These are phyloP conservation scores for Leccinum pachyderme DNA, from an alignment of 1,284 basidiomycete species.

Conservation along the genomic window DNA sequence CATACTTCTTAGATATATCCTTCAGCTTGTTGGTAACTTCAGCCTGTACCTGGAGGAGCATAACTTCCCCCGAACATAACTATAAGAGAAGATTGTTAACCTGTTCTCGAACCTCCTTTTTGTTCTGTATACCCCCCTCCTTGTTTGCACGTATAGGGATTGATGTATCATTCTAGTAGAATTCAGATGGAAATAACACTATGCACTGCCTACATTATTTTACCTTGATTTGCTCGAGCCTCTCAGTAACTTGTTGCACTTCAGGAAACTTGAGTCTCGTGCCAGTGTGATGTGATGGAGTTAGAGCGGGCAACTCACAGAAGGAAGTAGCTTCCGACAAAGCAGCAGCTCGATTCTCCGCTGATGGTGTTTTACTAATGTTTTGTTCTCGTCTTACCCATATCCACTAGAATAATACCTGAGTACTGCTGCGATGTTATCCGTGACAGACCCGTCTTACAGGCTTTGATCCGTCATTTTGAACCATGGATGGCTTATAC, in stretches of 20 bases:
- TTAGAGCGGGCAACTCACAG: slow-evolving; percentile 43
- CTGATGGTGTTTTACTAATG: slow-evolving; percentile 17
- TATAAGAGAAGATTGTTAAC: slow-evolving; percentile 9
- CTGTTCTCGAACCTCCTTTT: slow-evolving; percentile 70
- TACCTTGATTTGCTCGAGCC: slow-evolving; percentile 61
- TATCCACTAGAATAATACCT: slow-evolving; percentile 51
- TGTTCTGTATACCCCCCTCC: slow-evolving; percentile 67
- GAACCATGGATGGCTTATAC: slow-evolving; percentile 73
- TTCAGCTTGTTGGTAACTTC: slow-evolving; percentile 57
- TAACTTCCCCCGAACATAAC: background rate
- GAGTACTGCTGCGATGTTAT: background rate
- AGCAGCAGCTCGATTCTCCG: slow-evolving; percentile 34
- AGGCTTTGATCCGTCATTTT: slow-evolving; percentile 70
- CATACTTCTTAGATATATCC: slow-evolving; percentile 52
- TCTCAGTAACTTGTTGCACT: slow-evolving; percentile 55
- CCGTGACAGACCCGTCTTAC: slow-evolving; percentile 36
- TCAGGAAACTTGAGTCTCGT: background rate
- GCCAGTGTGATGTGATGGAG: background rate
- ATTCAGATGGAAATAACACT: background rate
- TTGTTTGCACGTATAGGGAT: slow-evolving; percentile 67
- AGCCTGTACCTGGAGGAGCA: slow-evolving; percentile 47
- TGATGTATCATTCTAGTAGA: slow-evolving; percentile 53
- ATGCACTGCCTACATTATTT: background rate
- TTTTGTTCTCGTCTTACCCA: slow-evolving; percentile 50
- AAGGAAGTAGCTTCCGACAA: slow-evolving; percentile 44